Conservation (phyloP, 2,329 filamentous ascomycete species). For the Xylaria sp. region DNA sequence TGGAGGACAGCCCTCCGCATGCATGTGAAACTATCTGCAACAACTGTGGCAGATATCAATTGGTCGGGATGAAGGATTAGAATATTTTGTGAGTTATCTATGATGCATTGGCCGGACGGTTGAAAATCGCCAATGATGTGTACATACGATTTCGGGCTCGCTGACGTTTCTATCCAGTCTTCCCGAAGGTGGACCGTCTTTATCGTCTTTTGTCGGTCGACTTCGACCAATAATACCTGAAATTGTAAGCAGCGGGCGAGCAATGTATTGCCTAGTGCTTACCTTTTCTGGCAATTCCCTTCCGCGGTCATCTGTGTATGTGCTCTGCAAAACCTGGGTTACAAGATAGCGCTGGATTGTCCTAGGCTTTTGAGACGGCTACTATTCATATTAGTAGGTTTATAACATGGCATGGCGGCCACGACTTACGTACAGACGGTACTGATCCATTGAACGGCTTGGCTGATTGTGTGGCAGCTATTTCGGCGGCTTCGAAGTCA, state of each 20-base stretch:
- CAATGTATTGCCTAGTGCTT: slow-evolving; percentile 41
- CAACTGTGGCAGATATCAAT: slow-evolving; percentile 91
- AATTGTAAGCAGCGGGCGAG: slow-evolving; percentile 32
- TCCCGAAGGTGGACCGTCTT: slow-evolving; percentile 81
- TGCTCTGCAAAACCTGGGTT: slow-evolving; percentile 74
- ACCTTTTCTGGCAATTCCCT: slow-evolving; percentile 77
- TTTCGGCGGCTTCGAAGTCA: slow-evolving; percentile 81
- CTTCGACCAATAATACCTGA: slow-evolving; percentile 83
- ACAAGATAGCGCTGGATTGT: slow-evolving; percentile 89
- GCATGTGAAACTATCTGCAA: slow-evolving; percentile 96
- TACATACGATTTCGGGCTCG: slow-evolving; percentile 78
- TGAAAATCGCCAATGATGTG: slow-evolving; percentile 87
- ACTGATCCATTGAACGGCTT: slow-evolving; percentile 48
- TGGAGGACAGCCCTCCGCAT: slow-evolving; percentile 91
- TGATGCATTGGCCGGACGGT: slow-evolving; percentile 74
- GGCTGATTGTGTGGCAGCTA: slow-evolving; percentile 75
- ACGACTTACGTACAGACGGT: slow-evolving; percentile 64
- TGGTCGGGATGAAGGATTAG: slow-evolving; percentile 95
- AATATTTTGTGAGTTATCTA: slow-evolving; percentile 85
- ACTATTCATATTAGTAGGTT: slow-evolving; percentile 71
- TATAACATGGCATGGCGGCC: slow-evolving; percentile 42
- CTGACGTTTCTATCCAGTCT: slow-evolving; percentile 86
- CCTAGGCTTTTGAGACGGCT: slow-evolving; percentile 74
- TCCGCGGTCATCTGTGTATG: slow-evolving; percentile 73
- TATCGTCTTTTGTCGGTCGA: slow-evolving; percentile 73